phyloP scores from a whole-genome alignment of 208 protist genomes.

The Wallacemonas sp. region DNA sequence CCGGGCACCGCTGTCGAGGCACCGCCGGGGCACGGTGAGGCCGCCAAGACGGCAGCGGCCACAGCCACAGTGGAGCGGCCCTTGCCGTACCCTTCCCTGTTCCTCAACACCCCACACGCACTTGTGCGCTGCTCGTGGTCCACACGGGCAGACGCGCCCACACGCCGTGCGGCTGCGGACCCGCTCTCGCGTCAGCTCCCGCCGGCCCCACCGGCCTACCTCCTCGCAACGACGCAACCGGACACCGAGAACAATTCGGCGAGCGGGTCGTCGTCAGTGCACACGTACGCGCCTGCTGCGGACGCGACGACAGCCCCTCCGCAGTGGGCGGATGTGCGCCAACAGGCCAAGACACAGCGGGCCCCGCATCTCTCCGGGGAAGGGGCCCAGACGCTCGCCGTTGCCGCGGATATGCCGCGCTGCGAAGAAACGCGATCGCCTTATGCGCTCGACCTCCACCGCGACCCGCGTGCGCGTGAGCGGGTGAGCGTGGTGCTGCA shows the following conservation, averaged over 20 bases:
- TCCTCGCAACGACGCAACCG: not conserved
- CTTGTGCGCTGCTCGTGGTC: slow-evolving; percentile 20
- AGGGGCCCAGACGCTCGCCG: slow-evolving; percentile 1
- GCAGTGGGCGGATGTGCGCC: not conserved
- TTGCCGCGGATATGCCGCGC: slow-evolving; percentile 13
- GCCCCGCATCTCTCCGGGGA: not conserved
- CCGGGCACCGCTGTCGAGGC: too few species aligned
- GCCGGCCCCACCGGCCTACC: slow-evolving; percentile 1
- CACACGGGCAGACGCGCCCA: not conserved
- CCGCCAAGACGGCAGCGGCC: too few species aligned
- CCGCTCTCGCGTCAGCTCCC: not conserved
- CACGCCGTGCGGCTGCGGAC: not conserved
- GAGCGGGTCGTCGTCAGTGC: not conserved
- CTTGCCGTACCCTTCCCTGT: slow-evolving; percentile 56
- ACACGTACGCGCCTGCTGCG: not conserved
- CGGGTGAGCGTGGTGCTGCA: slow-evolving; percentile 42
- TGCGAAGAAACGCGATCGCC: slow-evolving; percentile 12
- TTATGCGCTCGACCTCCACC: slow-evolving; percentile 4
- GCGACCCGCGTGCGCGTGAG: slow-evolving; percentile 1
- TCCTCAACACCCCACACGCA: slow-evolving; percentile 38
- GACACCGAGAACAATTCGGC: not conserved
- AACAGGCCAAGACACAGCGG: not conserved
- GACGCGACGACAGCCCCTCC: not conserved
- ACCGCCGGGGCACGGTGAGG: too few species aligned
- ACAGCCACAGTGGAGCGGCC: slow-evolving; percentile 19